A percentile compares a stretch with the other conserved stretches of the same genome.
These are phyloP conservation scores for Trypanosoma avium DNA, from an alignment of 208 protist species.

Conservation along the genomic window DNA sequence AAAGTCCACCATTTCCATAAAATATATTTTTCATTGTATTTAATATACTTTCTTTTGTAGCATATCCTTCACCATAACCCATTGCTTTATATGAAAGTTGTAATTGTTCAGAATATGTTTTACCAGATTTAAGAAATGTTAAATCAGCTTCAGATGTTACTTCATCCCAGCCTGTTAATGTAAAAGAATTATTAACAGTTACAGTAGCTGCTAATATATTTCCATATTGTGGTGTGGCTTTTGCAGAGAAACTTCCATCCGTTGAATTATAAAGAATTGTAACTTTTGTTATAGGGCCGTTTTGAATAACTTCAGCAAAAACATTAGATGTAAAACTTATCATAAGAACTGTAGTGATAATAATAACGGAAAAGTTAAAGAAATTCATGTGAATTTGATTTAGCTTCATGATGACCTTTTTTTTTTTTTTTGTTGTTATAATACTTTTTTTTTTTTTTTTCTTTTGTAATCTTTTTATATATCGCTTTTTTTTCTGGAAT, in stretches of 20 bases:
- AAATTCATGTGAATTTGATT: too few relatives aligned
- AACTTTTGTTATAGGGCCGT: not conserved
- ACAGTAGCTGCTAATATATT: slow-evolving; percentile 19
- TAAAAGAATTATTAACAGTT: slow-evolving; percentile 20
- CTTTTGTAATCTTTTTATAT: too few relatives aligned
- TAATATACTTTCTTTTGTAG: slow-evolving; percentile 20
- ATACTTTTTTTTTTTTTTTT: too few relatives aligned
- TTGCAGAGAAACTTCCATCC: slow-evolving; percentile 6
- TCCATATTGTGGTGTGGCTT: slow-evolving; percentile 10
- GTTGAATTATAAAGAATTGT: slow-evolving; percentile 22
- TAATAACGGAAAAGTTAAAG: too few relatives aligned
- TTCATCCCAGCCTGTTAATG: slow-evolving; percentile 28
- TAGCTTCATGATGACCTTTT: too few relatives aligned
- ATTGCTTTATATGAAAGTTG: slow-evolving; percentile 25
- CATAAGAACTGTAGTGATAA: not conserved
- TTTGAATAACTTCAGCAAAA: slow-evolving; percentile 1
- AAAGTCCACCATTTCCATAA: slow-evolving; percentile 13
- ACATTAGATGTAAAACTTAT: not conserved
- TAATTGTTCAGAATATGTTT: not conserved
- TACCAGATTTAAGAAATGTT: slow-evolving; percentile 1
- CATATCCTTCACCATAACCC: slow-evolving; percentile 35
- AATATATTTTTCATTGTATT: slow-evolving; percentile 30
- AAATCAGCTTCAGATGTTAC: slow-evolving; percentile 8
- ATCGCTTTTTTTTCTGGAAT: too few relatives aligned
- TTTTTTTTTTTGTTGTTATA: slow-evolving; percentile 2